phyloP scores from a whole-genome alignment of 2,329 filamentous ascomycete species.

The Penicillium griseofulvum region DNA sequence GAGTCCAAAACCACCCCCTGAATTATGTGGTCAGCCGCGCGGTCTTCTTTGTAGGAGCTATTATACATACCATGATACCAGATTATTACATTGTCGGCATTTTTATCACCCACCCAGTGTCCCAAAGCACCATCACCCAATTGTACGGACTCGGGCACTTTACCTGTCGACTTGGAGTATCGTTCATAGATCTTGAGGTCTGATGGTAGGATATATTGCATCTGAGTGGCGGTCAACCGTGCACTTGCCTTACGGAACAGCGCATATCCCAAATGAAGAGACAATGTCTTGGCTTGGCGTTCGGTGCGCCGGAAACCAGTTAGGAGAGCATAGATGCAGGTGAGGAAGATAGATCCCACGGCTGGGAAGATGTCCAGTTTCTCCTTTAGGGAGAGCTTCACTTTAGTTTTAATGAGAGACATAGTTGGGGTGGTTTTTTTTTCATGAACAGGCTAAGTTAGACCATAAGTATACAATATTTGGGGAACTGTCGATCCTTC shows the following conservation, averaged over 20 bases:
- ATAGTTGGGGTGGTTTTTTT: slow-evolving; percentile 6
- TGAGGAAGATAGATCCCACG: slow-evolving; percentile 25
- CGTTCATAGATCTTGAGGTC: slow-evolving; percentile 31
- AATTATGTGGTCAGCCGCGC: not conserved
- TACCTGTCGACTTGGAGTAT: slow-evolving; percentile 25
- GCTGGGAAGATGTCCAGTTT: slow-evolving; percentile 37
- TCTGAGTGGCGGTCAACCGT: slow-evolving; percentile 29
- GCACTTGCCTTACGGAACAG: slow-evolving; percentile 32
- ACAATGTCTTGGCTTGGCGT: slow-evolving; percentile 29
- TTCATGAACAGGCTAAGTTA: too few species aligned
- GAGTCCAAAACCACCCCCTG: slow-evolving; percentile 57
- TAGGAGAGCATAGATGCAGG: slow-evolving; percentile 29
- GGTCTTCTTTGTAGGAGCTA: not conserved
- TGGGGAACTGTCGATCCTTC: slow-evolving; percentile 5
- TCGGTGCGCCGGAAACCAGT: slow-evolving; percentile 29
- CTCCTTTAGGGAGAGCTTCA: slow-evolving; percentile 28
- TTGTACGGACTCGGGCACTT: slow-evolving; percentile 28
- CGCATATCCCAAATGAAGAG: slow-evolving; percentile 38
- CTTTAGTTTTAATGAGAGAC: slow-evolving; percentile 15
- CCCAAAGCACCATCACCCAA: slow-evolving; percentile 35
- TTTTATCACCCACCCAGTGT: slow-evolving; percentile 40
- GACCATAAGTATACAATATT: not conserved
- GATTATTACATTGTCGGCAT: slow-evolving; percentile 40
- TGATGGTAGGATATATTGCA: slow-evolving; percentile 31
- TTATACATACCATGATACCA: slow-evolving; percentile 36